Conservation (phyloP, 1,284 basidiomycete genomes). For the Cryptococcus sp. region DNA sequence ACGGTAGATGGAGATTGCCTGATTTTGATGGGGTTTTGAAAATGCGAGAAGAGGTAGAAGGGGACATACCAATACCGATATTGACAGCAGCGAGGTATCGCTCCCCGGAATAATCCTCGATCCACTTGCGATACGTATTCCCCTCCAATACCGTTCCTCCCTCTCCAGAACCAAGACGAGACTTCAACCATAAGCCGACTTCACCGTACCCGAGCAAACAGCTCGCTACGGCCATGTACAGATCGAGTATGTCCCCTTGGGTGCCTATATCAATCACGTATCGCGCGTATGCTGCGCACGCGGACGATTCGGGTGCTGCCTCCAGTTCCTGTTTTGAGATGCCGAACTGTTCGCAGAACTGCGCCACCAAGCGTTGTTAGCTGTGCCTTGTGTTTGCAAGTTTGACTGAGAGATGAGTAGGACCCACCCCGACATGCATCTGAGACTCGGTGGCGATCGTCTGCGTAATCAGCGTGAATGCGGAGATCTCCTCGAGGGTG, state of each 20-base stretch:
- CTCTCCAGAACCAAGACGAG: conserved; percentile 54
- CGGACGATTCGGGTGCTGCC: conserved; percentile 64
- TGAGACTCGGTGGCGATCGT: conserved; percentile 68
- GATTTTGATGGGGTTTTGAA: too few species aligned
- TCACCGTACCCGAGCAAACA: conserved; percentile 95
- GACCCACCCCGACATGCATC: conserved; percentile 64
- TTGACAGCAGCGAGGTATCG: conserved; percentile 71
- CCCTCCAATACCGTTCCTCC: conserved; percentile 62
- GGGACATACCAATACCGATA: conserved; percentile 65
- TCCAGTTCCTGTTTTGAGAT: conserved; percentile 65
- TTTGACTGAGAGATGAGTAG: background rate
- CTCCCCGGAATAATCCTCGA: conserved; percentile 74
- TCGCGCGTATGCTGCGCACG: conserved; percentile 81
- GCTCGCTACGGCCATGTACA: conserved; percentile 78
- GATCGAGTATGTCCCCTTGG: conserved; percentile 69
- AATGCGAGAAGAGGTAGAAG: background rate
- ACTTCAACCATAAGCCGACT: conserved; percentile 77
- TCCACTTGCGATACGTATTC: conserved; percentile 76
- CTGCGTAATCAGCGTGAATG: conserved; percentile 67
- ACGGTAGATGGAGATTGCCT: background rate
- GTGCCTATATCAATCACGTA: conserved; percentile 77
- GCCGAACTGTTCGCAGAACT: conserved; percentile 71
- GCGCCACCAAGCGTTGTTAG: conserved; percentile 4
- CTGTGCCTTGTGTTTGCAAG: background rate
- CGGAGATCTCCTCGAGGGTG: conserved; percentile 65